Base-by-base conservation (phyloP, 768 basidiomycete species). In the Pholiota conissans region DNA sequence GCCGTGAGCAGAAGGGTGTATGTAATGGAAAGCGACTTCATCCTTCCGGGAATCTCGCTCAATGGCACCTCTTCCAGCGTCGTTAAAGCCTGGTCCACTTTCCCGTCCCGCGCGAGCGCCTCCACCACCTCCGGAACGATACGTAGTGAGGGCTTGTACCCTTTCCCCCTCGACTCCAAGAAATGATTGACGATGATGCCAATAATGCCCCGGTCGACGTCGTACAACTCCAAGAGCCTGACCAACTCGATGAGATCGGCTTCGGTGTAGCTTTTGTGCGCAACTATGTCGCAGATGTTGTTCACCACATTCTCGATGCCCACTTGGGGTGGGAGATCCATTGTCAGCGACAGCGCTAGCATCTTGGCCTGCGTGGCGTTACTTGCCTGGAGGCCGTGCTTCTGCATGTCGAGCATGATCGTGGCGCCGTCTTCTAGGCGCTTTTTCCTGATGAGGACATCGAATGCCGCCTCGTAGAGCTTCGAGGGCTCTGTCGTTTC, bases 121-220 rank as follows among this genome's bases (percentile, higher is more conserved):
- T 49, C 58, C 20, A 55, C 53, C 9, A 50, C 30, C 3, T 48
- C 27, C 22, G 58, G 53, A 5, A 59, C 20, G 14, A 59, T 48
- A 10, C 16, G 5, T 7, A 49, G 14, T 9, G 45, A 39, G 3
- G 53, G 52, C 5, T 13, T 20, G 26, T 59, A 59, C 13, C 5
- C 18, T 4, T 13, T 10, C 20, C 55, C 46, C 1, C 34, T 18
- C 18, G 22, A 11, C 22, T 54, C 53, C 5, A 18, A 10, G 30
- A 54, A 54, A 14, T 46, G 29, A 29, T 32, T 54, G 3, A 30
- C 18, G 5, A 54, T 11, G 16, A 54, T 3, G n/a, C 24, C 24
- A 3, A 46, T 29, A 4, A 32, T 10, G 2, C 10, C 10, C 13
- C 53, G 53, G 8, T 54, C 42, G 9, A 54, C 27, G 13, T 32